Conservation (phyloP, 495 filamentous ascomycete species). For the Glarea lozoyensis region DNA sequence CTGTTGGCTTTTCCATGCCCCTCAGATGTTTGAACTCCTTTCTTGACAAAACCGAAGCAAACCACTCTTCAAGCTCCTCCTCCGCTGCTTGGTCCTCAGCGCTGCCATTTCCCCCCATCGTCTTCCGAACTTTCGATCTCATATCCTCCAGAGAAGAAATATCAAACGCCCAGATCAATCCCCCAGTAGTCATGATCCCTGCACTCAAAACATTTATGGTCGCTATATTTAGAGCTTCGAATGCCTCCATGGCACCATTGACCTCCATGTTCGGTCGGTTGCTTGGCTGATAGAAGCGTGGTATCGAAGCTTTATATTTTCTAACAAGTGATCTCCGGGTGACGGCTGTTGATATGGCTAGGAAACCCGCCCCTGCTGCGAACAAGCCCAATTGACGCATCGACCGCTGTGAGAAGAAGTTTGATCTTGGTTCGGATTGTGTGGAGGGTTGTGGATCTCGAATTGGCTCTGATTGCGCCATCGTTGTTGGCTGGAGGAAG, state of each 20-base stretch:
- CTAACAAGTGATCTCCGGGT: constrained; percentile 57
- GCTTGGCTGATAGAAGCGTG: constrained; percentile 59
- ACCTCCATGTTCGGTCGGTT: constrained; percentile 30
- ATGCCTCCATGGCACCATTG: constrained; percentile 42
- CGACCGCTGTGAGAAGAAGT: constrained; percentile 30
- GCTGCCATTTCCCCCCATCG: constrained; percentile 34
- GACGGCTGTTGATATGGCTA: constrained; percentile 55
- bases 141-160: constrained; percentile 64
- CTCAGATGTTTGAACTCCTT: constrained; percentile 32
- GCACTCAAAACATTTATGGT: constrained; percentile 70
- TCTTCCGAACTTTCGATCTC: constrained; percentile 39
- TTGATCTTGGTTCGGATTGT: constrained; percentile 2
- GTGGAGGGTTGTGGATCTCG: neutral
- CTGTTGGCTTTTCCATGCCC: constrained; percentile 24
- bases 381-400: constrained; percentile 49
- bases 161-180: constrained; percentile 59
- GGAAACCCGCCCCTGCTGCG: constrained; percentile 63
- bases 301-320: constrained; percentile 42
- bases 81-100: constrained; percentile 49
- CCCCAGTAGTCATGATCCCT: constrained; percentile 59
- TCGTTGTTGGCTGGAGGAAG: constrained; percentile 9
- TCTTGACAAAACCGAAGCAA: constrained; percentile 51
- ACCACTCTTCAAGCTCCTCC: constrained; percentile 62
- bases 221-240: constrained; percentile 74
- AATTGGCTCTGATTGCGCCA: constrained; percentile 6